Conservation (phyloP, 176 grass and related monocot species). For the Microstegium vimineum region DNA sequence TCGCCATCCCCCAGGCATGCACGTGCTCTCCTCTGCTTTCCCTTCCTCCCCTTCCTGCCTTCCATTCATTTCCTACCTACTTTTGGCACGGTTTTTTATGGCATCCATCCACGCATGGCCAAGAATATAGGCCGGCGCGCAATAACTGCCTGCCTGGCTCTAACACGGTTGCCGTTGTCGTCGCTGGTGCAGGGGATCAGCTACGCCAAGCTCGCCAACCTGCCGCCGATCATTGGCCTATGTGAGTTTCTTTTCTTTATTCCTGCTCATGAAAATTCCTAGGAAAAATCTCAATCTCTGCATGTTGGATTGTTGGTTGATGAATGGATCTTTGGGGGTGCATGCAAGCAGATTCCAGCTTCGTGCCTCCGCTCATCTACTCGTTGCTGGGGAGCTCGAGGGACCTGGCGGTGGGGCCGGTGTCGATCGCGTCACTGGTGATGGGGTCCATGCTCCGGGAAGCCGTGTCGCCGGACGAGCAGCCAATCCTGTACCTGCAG, state of each 20-base stretch:
- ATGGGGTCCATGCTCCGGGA: slow-evolving; percentile 97
- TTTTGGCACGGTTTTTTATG: slow-evolving; percentile 30
- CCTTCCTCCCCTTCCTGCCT: no score
- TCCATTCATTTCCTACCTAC: slow-evolving; percentile 2
- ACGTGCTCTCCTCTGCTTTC: no score
- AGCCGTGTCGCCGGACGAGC: slow-evolving; percentile 70
- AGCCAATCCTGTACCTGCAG: slow-evolving; percentile 79
- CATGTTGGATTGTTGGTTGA: no score
- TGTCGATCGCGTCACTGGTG: slow-evolving; percentile 95
- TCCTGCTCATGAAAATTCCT: neutral
- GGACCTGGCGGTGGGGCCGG: slow-evolving; percentile 88
- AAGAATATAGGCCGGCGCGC: neutral
- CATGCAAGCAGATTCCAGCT: slow-evolving; percentile 72
- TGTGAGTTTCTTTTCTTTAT: slow-evolving; percentile 65
- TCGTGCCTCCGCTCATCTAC: slow-evolving; percentile 97
- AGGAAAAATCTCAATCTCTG: no score
- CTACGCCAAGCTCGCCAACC: slow-evolving; percentile 97
- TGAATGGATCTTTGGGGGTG: no score
- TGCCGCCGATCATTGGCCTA: slow-evolving; percentile 87
- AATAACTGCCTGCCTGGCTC: neutral
- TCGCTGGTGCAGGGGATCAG: slow-evolving; percentile 83
- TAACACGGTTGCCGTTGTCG: neutral
- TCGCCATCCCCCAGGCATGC: slow-evolving; percentile 89
- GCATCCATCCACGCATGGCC: neutral
- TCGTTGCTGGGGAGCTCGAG: slow-evolving; percentile 84